A percentile compares a stretch with the other conserved stretches of the same genome.
Conservation (phyloP, 1,139 yeast genomes). For the Scheffersomyces quercinus region DNA sequence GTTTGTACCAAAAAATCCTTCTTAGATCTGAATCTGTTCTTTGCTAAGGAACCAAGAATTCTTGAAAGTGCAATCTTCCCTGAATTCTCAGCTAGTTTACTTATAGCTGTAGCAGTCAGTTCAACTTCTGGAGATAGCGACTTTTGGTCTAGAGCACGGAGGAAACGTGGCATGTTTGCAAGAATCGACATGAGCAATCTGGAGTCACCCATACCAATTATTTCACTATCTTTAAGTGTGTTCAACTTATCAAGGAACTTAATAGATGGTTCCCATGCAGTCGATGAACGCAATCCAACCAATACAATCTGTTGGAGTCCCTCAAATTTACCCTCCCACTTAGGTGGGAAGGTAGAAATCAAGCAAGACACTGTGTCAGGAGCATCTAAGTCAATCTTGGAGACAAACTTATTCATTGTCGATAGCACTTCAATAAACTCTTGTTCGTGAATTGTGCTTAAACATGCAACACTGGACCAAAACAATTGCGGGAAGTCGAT, state of each 20-base stretch:
- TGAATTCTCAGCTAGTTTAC: constrained; percentile 59
- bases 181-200: constrained; percentile 71
- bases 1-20: constrained; percentile 85
- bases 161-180: constrained; percentile 79
- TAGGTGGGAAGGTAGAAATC: constrained; percentile 85
- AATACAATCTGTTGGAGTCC: constrained; percentile 80
- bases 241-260: constrained; percentile 73
- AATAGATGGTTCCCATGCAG: constrained; percentile 77
- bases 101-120: constrained; percentile 59
- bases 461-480: constrained; percentile 94
- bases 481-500: constrained; percentile 90
- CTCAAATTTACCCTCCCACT: constrained; percentile 93
- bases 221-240: constrained; percentile 66
- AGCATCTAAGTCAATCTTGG: constrained; percentile 84
- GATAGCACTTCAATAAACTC: constrained; percentile 88
- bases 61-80: constrained; percentile 65
- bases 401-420: constrained; percentile 76
- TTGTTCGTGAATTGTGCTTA: constrained; percentile 87
- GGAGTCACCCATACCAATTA: constrained; percentile 72
- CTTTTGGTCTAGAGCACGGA: constrained; percentile 71
- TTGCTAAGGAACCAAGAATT: constrained; percentile 73
- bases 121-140: constrained; percentile 52
- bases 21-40: constrained; percentile 79
- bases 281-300: constrained; percentile 80
- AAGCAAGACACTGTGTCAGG: constrained; percentile 83